These are phyloP conservation scores for Rubia peregrina DNA, from an alignment of 305 asterid species.

Conservation along the genomic window DNA sequence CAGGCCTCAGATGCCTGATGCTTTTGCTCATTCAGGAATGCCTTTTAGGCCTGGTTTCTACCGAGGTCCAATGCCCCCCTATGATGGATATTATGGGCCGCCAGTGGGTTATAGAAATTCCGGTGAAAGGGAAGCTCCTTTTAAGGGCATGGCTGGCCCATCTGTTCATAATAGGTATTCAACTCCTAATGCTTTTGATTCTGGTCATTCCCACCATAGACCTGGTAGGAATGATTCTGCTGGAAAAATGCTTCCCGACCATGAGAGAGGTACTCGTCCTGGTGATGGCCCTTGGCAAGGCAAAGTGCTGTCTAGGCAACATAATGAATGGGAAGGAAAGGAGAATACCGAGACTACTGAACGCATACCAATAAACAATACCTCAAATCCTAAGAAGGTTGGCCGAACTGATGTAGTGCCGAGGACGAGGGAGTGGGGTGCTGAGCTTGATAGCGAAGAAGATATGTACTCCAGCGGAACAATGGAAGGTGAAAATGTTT, in stretches of 20 bases:
- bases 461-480: slow-evolving; percentile 34
- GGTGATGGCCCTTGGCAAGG: slow-evolving; percentile 43
- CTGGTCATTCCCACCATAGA: slow-evolving; percentile 46
- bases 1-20: slow-evolving; percentile 71
- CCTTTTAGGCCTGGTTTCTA: slow-evolving; percentile 83
- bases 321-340: slow-evolving; percentile 40
- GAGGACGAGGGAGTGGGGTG: slow-evolving; percentile 69
- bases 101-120: slow-evolving; percentile 70
- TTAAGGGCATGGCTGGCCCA: slow-evolving; percentile 62
- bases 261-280: slow-evolving; percentile 37
- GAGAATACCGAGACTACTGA: slow-evolving; percentile 50
- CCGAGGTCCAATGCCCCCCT: slow-evolving; percentile 64
- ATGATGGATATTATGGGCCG: slow-evolving; percentile 84
- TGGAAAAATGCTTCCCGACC: slow-evolving; percentile 40
- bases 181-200: slow-evolving; percentile 43
- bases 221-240: slow-evolving; percentile 38
- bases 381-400: slow-evolving; percentile 32
- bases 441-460: slow-evolving; percentile 55
- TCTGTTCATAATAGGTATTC: slow-evolving; percentile 58
- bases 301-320: slow-evolving; percentile 44
- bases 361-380: slow-evolving; percentile 27
- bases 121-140: slow-evolving; percentile 62
- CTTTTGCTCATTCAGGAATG: slow-evolving; percentile 73
- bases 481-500: slow-evolving; percentile 28
- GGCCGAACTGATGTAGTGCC: slow-evolving; percentile 27